Conservation (phyloP, 208 protist genomes). For the Trypanosoma conorhini region DNA sequence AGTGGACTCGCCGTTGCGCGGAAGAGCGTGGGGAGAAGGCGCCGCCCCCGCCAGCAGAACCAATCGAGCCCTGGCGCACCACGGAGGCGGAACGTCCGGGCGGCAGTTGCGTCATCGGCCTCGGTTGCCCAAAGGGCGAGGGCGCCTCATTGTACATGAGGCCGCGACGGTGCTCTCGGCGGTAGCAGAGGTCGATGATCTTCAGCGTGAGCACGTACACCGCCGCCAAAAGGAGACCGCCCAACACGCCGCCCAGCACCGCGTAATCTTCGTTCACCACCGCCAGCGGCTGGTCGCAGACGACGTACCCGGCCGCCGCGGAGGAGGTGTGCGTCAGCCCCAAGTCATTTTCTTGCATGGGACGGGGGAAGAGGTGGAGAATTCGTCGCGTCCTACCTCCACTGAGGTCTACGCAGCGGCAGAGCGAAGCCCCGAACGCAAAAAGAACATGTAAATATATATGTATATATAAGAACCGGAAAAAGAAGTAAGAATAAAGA, state of each 20-base stretch:
- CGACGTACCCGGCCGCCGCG: neutral
- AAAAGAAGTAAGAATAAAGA: slow-evolving; percentile 7
- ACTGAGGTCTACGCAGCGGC: neutral
- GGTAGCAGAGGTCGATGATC: slow-evolving; percentile 9
- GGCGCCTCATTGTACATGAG: neutral
- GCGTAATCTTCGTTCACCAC: slow-evolving; percentile 43
- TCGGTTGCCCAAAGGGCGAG: neutral
- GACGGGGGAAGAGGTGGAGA: neutral
- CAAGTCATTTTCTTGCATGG: neutral
- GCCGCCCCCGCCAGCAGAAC: neutral
- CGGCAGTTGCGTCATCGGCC: neutral
- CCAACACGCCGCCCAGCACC: slow-evolving; percentile 30
- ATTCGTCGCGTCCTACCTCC: neutral
- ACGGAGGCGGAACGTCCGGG: neutral
- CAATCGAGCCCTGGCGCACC: too few relatives aligned
- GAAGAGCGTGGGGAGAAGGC: neutral
- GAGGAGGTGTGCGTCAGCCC: neutral
- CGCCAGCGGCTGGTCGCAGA: neutral
- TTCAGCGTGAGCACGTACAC: slow-evolving; percentile 29
- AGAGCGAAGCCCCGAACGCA: neutral
- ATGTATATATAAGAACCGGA: slow-evolving; percentile 1
- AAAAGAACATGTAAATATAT: neutral
- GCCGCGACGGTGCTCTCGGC: slow-evolving; percentile 1
- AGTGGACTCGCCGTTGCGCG: slow-evolving; percentile 3
- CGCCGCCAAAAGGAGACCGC: slow-evolving; percentile 20